Evolutionary conservation across 257 asterid genomes (phyloP).

Genomic region (Nicotiana benthamiana): DNA sequence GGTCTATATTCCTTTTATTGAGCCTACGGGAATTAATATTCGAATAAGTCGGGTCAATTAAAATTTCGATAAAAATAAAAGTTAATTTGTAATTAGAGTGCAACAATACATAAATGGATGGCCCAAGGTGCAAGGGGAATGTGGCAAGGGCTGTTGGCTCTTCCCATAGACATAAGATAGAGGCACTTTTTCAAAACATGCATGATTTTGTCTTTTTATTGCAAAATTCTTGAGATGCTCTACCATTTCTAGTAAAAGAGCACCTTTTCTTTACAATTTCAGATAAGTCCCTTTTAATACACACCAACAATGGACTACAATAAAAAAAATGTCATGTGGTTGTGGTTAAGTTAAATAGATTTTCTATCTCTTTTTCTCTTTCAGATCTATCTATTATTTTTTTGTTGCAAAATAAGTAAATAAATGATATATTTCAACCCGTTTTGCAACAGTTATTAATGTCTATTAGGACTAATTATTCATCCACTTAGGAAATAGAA

Average conservation of each 20-base stretch:
- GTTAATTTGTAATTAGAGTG: not conserved
- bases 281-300: conserved; percentile 15
- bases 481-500: not conserved
- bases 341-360: not conserved
- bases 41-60: not conserved
- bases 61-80: not conserved
- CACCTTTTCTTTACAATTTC: conserved; percentile 21
- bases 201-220: conserved; percentile 25
- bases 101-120: conserved; percentile 1
- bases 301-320: conserved; percentile 26
- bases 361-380: not conserved
- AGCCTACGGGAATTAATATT: too few species aligned
- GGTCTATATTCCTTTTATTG: not conserved
- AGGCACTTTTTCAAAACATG: conserved; percentile 12
- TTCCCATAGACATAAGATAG: conserved; percentile 3
- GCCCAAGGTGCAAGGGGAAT: conserved; percentile 5
- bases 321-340: conserved; percentile 6
- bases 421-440: not conserved
- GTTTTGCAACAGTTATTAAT: not conserved
- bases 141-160: not conserved
- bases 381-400: not conserved
- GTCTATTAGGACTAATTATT: not conserved
- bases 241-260: conserved; percentile 21
- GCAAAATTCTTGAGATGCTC: conserved; percentile 21
- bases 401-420: not conserved